phyloP scores from a whole-genome alignment of 2,329 filamentous ascomycete species.

The Orbilia javanica region DNA sequence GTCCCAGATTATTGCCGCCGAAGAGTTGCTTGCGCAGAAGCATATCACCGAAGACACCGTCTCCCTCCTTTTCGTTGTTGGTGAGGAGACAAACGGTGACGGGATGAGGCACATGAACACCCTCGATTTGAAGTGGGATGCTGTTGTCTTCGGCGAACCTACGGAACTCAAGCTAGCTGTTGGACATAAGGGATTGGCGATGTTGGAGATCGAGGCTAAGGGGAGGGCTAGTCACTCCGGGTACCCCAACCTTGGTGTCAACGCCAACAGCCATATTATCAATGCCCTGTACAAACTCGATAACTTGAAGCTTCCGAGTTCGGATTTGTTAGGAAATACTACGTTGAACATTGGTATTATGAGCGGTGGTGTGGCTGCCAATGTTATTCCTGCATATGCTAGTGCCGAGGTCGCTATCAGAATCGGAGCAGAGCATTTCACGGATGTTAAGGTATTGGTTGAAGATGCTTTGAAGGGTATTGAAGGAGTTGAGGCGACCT shows the following conservation, averaged over 20 bases:
- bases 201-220: slow-evolving; percentile 75
- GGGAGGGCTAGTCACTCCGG: slow-evolving; percentile 89
- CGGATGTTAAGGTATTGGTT: slow-evolving; percentile 67
- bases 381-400: slow-evolving; percentile 86
- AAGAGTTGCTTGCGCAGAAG: slow-evolving; percentile 68
- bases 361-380: slow-evolving; percentile 83
- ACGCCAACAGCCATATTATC: slow-evolving; percentile 84
- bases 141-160: slow-evolving; percentile 91
- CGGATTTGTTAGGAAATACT: slow-evolving; percentile 83
- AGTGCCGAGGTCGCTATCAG: slow-evolving; percentile 77
- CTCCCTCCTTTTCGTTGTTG: slow-evolving; percentile 78
- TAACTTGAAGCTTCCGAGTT: slow-evolving; percentile 78
- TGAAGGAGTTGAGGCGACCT: slow-evolving; percentile 73
- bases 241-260: slow-evolving; percentile 89
- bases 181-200: slow-evolving; percentile 88
- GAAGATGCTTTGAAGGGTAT: slow-evolving; percentile 68
- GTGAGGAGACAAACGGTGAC: slow-evolving; percentile 83
- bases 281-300: slow-evolving; percentile 77
- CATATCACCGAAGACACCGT: slow-evolving; percentile 67
- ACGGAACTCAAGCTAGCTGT: slow-evolving; percentile 88
- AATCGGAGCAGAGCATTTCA: slow-evolving; percentile 78
- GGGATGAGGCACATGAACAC: slow-evolving; percentile 76
- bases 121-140: slow-evolving; percentile 70
- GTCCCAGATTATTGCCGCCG: slow-evolving; percentile 78
- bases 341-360: slow-evolving; percentile 88